These are phyloP conservation scores for Metarhizium album DNA, from an alignment of 2,329 filamentous ascomycete genomes.

Conservation along the genomic window DNA sequence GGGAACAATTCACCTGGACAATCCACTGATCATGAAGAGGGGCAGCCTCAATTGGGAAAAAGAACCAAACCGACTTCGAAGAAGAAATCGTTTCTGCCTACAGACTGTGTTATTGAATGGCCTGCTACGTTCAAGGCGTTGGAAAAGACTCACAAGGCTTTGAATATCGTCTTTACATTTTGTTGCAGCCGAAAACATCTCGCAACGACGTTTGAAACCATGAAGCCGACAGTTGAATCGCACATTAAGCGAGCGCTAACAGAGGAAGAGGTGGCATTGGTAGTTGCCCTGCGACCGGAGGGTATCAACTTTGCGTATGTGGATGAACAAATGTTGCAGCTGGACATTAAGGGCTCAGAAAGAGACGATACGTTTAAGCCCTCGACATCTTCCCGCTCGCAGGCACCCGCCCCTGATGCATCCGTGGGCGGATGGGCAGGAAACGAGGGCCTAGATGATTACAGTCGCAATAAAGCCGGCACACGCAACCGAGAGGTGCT, in stretches of 20 bases:
- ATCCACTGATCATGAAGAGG: neutral
- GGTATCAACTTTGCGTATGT: slow-evolving; percentile 79
- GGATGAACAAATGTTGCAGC: slow-evolving; percentile 71
- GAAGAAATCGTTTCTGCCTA: neutral
- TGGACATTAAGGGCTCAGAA: slow-evolving; percentile 62
- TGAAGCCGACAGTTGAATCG: slow-evolving; percentile 72
- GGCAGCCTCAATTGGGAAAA: neutral
- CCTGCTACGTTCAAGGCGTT: slow-evolving; percentile 63
- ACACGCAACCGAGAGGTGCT: slow-evolving; percentile 54
- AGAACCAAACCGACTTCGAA: neutral
- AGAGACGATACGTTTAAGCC: slow-evolving; percentile 52
- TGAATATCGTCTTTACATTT: slow-evolving; percentile 92
- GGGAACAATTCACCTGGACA: neutral
- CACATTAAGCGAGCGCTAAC: slow-evolving; percentile 63
- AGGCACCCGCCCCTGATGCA: slow-evolving; percentile 40
- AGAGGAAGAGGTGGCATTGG: slow-evolving; percentile 70
- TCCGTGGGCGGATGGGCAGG: slow-evolving; percentile 48
- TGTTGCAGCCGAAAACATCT: slow-evolving; percentile 88
- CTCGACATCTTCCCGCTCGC: slow-evolving; percentile 33
- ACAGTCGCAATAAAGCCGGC: slow-evolving; percentile 5
- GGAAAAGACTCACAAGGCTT: slow-evolving; percentile 65
- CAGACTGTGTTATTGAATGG: slow-evolving; percentile 42
- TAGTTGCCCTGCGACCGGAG: slow-evolving; percentile 66
- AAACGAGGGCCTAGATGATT: slow-evolving; percentile 28
- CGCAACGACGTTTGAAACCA: slow-evolving; percentile 81